phyloP scores from a whole-genome alignment of 352 stramenopile genomes.

The Globisporangium okanoganense region DNA sequence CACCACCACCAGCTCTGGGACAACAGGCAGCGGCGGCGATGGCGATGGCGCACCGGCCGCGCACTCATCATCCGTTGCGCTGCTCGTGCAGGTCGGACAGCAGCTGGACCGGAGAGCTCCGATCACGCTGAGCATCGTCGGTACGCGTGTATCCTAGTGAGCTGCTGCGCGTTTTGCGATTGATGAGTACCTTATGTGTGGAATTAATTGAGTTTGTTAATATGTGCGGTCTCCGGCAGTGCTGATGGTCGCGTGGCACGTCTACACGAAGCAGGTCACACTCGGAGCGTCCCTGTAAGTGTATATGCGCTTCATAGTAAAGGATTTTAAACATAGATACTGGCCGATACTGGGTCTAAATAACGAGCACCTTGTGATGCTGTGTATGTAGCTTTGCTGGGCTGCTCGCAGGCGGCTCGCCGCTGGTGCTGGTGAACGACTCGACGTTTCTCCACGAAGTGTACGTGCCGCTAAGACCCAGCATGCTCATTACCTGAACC shows the following conservation, averaged over 20 bases:
- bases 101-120: slow-evolving; percentile 14
- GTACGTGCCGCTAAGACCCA: slow-evolving; percentile 4
- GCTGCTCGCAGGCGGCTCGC: not conserved
- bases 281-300: slow-evolving; percentile 9
- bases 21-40: not conserved
- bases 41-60: not conserved
- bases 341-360: not conserved
- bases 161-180: too few species aligned
- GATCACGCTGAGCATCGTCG: slow-evolving; percentile 10
- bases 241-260: slow-evolving; percentile 9
- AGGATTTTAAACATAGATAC: too few species aligned
- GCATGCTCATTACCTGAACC: not conserved
- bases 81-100: slow-evolving; percentile 11
- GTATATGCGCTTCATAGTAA: too few species aligned
- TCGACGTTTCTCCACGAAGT: slow-evolving; percentile 15
- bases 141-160: slow-evolving; percentile 1
- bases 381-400: not conserved
- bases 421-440: slow-evolving; percentile 2
- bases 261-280: slow-evolving; percentile 15
- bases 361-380: not conserved
- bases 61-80: slow-evolving; percentile 8
- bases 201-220: not conserved
- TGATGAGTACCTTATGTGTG: too few species aligned
- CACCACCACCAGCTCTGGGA: not conserved
- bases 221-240: not conserved